phyloP scores from a whole-genome alignment of 108 stramenopile species.

The Skeletonema potamos region DNA sequence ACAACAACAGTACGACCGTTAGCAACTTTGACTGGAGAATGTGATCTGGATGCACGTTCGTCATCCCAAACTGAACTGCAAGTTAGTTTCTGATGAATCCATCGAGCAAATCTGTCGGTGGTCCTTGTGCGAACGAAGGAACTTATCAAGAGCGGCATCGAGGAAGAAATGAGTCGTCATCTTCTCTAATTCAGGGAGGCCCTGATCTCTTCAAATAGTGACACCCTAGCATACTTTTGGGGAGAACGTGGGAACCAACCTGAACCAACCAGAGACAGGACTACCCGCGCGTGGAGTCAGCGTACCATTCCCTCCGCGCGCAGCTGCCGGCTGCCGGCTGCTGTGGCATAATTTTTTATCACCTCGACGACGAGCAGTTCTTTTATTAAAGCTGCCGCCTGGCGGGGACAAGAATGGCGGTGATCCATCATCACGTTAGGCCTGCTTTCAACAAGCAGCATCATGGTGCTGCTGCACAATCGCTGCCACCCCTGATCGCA shows the following conservation, averaged over 20 bases:
- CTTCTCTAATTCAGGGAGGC: slow-evolving; percentile 40
- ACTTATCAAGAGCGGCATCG: slow-evolving; percentile 62
- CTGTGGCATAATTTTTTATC: too few relatives aligned
- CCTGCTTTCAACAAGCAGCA: not conserved
- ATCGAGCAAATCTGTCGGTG: slow-evolving; percentile 66
- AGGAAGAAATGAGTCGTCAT: slow-evolving; percentile 63
- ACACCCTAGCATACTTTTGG: too few relatives aligned
- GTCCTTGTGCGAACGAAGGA: slow-evolving; percentile 64
- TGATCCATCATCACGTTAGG: not conserved
- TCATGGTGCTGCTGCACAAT: not conserved
- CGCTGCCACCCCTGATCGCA: not conserved
- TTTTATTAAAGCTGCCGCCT: too few relatives aligned
- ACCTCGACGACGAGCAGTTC: too few relatives aligned
- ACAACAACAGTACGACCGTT: slow-evolving; percentile 37
- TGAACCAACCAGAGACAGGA: too few relatives aligned
- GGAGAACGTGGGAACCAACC: too few relatives aligned
- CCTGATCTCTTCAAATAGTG: slow-evolving; percentile 54
- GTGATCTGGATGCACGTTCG: slow-evolving; percentile 42
- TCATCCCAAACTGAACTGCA: slow-evolving; percentile 64
- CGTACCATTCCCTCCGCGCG: too few relatives aligned
- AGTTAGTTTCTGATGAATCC: slow-evolving; percentile 72
- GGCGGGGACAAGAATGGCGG: too few relatives aligned
- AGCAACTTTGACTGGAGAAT: slow-evolving; percentile 9
- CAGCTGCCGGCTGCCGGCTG: too few relatives aligned
- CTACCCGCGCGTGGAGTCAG: too few relatives aligned